Evolutionary conservation across 1,139 yeast genomes (phyloP), one percentile per base, ranked within the genome.

Genomic region (Meyerozyma smithsonii): DNA sequence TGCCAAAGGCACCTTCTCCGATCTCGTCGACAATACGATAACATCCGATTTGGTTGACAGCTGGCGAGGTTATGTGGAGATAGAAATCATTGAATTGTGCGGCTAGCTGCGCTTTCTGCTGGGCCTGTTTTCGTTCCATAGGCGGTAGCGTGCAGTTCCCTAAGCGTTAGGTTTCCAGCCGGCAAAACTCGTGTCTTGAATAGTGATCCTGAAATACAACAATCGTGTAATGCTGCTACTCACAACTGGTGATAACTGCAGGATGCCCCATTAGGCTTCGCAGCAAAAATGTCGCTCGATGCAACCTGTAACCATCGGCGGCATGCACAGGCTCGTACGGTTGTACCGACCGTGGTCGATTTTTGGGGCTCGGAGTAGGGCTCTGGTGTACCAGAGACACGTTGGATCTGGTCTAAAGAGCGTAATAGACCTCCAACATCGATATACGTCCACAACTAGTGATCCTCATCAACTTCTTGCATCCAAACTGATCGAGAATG

Each of bases 1-100:
- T 86, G 6, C 97, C 97, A 69, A 89, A 92, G 10, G 95, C 79
- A 1, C 96, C 96, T 53, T 86, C 89, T 2, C 96, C 97, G 16
- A 90, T 81, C 44, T 81, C 87, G 44, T 79, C 70, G 8, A 79
- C 56, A 10, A 90, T 78, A 41, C 72, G 68, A 55, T 90, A 90
- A 59, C 84, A 85, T 0, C 97, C 97, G 12, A 90, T 80, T 42
- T 79, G 83, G 37, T 66, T 66, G 35, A 81, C 60, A 36, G 72
- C 75, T 11, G 73, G 61, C 19, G 76, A 66, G 1, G 79, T 72
- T 42, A 80, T 75, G 43, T 77, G 74, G 35, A 73, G 59, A 52
- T 81, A 79, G 44, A 84, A 74, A 39, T 73, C 73, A 48, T 81
- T 79, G 59, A 81, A 84, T 39, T 83, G 80, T 35, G 79, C 79